Evolutionary conservation across 164 flowering plant genomes (phyloP), one percentile per base, ranked within the genome.

Genomic region (Berberis thunbergii): DNA sequence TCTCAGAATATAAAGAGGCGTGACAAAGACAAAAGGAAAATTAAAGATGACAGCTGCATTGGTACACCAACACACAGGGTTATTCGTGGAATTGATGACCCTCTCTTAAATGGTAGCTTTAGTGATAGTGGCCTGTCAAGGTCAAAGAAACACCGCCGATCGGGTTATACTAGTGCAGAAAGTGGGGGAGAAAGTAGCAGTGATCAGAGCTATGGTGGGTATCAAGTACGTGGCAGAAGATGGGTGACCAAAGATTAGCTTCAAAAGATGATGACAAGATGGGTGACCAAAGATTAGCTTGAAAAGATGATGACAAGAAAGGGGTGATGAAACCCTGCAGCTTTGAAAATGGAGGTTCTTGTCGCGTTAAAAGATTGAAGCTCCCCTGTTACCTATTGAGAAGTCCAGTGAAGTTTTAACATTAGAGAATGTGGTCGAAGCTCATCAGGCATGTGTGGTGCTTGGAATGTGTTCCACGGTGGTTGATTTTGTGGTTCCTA

Each of bases 61-160:
- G 45, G 74, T 42, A 45, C 85, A 11, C 76, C 86, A 7, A 48
- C 82, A 45, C 71, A 72, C 57, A 83, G 78, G 69, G 78, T 84
- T 52, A 91, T 95, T 59, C 87, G 90, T 40, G 97, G 99, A 43
- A 95, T 95, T 6, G 99, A 95, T 67, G 99, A 95, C 66, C 99
- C 99, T 5, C 86, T 95, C 13, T 72, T 91, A 57, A 86, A 78
- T 70, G 97, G 97, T 38, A 89, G 94, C 75, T 2, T 76, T 12
- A 94, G 99, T 65, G 97, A 94, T 61, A 87, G 86, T 65, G 93
- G 86, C 6, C 71, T 73, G 42, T 49, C 78, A 38, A 84, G 83
- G 75, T 80, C 75, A 54, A 93, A 84, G 79, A 87, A 82, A 73
- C 86, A 81, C 59, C 86, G 88, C 0, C 59, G 80, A 78, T 77